Evolutionary conservation across 345 rosid species (phyloP).

Genomic region (Triadica sebifera): DNA sequence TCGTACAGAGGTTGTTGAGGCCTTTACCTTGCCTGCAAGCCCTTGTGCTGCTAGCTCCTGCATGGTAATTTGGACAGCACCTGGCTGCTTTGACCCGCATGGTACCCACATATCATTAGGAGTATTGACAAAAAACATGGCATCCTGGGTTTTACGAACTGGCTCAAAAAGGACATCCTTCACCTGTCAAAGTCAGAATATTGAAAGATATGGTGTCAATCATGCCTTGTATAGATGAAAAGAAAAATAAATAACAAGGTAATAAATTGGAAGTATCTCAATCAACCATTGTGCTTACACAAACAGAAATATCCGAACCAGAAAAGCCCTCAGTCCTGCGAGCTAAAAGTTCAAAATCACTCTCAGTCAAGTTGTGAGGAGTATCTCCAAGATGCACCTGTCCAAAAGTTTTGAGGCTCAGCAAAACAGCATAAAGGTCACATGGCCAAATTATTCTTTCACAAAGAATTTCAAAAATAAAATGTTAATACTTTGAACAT

Average conservation of each 20-base stretch:
- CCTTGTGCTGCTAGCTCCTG: constrained; percentile 83
- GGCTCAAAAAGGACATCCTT: constrained; percentile 95
- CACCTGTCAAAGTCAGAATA: constrained; percentile 43
- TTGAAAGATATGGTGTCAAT: not conserved
- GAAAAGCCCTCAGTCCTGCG: constrained; percentile 84
- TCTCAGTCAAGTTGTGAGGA: constrained; percentile 79
- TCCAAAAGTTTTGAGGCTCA: constrained; percentile 14
- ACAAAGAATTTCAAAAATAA: constrained; percentile 5
- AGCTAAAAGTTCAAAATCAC: constrained; percentile 83
- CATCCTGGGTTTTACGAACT: constrained; percentile 90
- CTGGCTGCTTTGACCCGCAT: constrained; percentile 80
- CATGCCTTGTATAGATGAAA: not conserved
- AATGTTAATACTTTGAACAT: constrained; percentile 73
- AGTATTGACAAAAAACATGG: constrained; percentile 67
- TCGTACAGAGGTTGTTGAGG: not conserved
- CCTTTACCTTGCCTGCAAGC: constrained; percentile 59
- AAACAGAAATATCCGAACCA: constrained; percentile 91
- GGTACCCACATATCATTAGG: constrained; percentile 73
- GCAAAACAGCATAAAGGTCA: constrained; percentile 1
- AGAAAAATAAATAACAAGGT: not conserved
- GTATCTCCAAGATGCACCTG: constrained; percentile 97
- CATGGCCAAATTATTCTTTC: not conserved
- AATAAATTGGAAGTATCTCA: not conserved
- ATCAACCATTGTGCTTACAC: constrained; percentile 51
- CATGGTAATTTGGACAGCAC: constrained; percentile 73